Evolutionary conservation across 1,284 basidiomycete genomes (phyloP).

Genomic region (Agroathelia rolfsii): DNA sequence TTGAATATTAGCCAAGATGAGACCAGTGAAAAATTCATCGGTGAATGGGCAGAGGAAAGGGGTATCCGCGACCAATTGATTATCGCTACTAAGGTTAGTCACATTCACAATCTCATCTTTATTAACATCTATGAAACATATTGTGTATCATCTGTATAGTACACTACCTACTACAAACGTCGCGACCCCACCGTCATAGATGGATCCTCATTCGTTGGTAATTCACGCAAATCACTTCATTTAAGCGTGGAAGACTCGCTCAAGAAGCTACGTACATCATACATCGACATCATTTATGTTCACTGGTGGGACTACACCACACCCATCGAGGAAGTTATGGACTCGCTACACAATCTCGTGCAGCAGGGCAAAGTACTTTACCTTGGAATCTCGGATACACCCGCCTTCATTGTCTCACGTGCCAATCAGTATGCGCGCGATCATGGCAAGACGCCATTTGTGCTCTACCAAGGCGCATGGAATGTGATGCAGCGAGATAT

Average conservation of each 20-base stretch:
- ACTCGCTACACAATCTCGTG: constrained; percentile 35
- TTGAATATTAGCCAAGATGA: constrained; percentile 32
- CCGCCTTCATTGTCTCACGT: constrained; percentile 29
- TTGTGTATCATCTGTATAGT: constrained; percentile 14
- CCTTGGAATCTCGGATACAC: constrained; percentile 29
- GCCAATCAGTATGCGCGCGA: constrained; percentile 27
- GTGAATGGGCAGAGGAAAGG: constrained; percentile 44
- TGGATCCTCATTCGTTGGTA: constrained; percentile 25
- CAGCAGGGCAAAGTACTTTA: constrained; percentile 35
- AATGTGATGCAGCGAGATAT: constrained; percentile 35
- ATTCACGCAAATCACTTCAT: constrained; percentile 24
- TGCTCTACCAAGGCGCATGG: constrained; percentile 45
- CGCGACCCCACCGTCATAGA: constrained; percentile 14
- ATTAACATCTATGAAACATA: background rate
- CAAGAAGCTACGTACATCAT: constrained; percentile 34
- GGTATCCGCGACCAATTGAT: constrained; percentile 44
- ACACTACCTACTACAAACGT: constrained; percentile 21
- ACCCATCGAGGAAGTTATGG: constrained; percentile 40
- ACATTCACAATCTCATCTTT: constrained; percentile 3
- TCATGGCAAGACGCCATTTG: constrained; percentile 19
- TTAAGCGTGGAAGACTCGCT: constrained; percentile 26
- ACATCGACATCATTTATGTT: constrained; percentile 33
- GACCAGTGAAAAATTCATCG: constrained; percentile 41
- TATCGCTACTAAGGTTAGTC: constrained; percentile 49
- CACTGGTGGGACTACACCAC: constrained; percentile 36